phyloP scores from a whole-genome alignment of 371 early-diverging fungal species.

The Conidiobolus incongruus region DNA sequence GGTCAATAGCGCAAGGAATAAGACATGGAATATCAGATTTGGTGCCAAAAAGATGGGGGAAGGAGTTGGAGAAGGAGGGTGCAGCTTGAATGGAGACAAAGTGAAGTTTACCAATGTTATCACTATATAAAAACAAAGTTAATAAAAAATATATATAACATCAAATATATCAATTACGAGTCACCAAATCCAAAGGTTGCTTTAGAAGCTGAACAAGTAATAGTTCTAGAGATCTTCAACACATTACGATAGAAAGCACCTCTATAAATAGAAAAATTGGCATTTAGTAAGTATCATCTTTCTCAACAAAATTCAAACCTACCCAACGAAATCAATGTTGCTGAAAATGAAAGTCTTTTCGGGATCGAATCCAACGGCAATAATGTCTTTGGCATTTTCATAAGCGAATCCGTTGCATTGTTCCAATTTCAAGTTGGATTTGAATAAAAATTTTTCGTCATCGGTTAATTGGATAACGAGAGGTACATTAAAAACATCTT shows the following conservation, averaged over 20 bases:
- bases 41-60: conserved; percentile 85
- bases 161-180: conserved; percentile 16
- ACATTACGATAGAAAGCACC: conserved; percentile 84
- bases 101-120: conserved; percentile 76
- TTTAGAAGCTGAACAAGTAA: conserved; percentile 63
- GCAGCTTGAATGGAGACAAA: conserved; percentile 87
- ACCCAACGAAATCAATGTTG: conserved; percentile 81
- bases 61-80: conserved; percentile 85
- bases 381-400: conserved; percentile 93
- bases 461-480: conserved; percentile 98
- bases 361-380: conserved; percentile 96
- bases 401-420: conserved; percentile 55
- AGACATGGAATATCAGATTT: conserved; percentile 84
- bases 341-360: conserved; percentile 98
- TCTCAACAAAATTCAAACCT: too few species aligned
- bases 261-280: too few species aligned
- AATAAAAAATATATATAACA: neutral
- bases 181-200: conserved; percentile 85
- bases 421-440: conserved; percentile 73
- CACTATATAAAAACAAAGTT: conserved; percentile 21
- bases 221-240: conserved; percentile 61
- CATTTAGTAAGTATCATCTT: too few species aligned
- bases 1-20: conserved; percentile 99
- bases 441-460: conserved; percentile 99
- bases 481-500: conserved; percentile 92